Evolutionary conservation across 192 early-diverging fungal species (phyloP).

Genomic region (Coemansia sp.): DNA sequence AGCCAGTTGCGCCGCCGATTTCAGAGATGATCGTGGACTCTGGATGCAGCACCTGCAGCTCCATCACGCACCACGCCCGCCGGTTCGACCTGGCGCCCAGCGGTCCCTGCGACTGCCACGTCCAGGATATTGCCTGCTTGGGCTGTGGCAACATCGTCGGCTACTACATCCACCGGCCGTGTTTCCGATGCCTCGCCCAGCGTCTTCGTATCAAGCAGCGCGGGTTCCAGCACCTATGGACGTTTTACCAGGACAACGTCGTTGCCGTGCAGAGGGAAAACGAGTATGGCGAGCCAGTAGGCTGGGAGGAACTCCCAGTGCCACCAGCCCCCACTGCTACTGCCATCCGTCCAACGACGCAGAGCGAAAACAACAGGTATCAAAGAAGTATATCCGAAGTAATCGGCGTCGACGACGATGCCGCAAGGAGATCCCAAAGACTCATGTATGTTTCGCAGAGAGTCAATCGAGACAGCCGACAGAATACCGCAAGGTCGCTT

Average conservation of each 20-base stretch:
- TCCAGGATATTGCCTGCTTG: constrained; percentile 50
- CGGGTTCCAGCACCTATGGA: constrained; percentile 54
- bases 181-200: constrained; percentile 49
- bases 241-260: constrained; percentile 51
- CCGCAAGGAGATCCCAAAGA: not conserved
- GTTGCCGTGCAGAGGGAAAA: constrained; percentile 37
- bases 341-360: not conserved
- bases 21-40: constrained; percentile 33
- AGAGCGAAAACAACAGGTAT: not conserved
- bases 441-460: not conserved
- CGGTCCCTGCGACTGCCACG: constrained; percentile 51
- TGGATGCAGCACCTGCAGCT: constrained; percentile 36
- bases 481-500: not conserved
- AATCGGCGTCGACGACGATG: not conserved
- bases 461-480: not conserved
- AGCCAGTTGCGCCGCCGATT: constrained; percentile 38
- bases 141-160: constrained; percentile 50
- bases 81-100: constrained; percentile 49
- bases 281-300: constrained; percentile 31
- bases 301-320: constrained; percentile 38
- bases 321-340: constrained; percentile 30
- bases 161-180: constrained; percentile 51
- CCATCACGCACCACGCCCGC: constrained; percentile 38
- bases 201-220: constrained; percentile 50
- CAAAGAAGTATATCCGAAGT: not conserved